These are phyloP conservation scores for Papiliotrema nemorosa DNA, from an alignment of 1,284 basidiomycete genomes.

Conservation along the genomic window DNA sequence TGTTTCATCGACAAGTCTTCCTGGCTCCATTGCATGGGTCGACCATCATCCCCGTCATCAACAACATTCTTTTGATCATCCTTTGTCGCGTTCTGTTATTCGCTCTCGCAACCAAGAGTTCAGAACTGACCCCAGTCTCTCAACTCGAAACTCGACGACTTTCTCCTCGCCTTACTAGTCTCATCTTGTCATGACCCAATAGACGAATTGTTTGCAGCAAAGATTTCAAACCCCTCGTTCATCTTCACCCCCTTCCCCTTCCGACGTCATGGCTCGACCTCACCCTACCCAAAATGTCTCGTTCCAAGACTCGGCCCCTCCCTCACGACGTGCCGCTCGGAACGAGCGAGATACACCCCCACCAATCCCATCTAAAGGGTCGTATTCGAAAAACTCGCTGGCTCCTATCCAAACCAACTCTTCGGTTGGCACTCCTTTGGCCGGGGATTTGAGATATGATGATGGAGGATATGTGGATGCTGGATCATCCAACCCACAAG, in stretches of 20 bases:
- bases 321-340: constrained; percentile 25
- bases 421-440: constrained; percentile 13
- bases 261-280: constrained; percentile 37
- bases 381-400: constrained; percentile 27
- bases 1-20: too few relatives aligned
- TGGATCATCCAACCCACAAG: constrained; percentile 22
- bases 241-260: too few relatives aligned
- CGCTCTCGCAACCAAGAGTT: too few relatives aligned
- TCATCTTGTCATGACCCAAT: too few relatives aligned
- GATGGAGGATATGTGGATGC: constrained; percentile 35
- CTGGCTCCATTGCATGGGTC: too few relatives aligned
- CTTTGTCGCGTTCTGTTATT: too few relatives aligned
- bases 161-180: too few relatives aligned
- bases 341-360: constrained; percentile 27
- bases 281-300: constrained; percentile 36
- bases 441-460: constrained; percentile 27
- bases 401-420: constrained; percentile 12
- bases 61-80: neutral
- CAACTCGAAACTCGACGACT: too few relatives aligned
- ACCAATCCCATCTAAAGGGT: constrained; percentile 27
- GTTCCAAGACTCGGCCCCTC: constrained; percentile 30
- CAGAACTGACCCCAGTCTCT: too few relatives aligned
- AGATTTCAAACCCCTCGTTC: too few relatives aligned
- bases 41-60: too few relatives aligned
- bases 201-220: too few relatives aligned